phyloP scores from a whole-genome alignment of 108 stramenopile species.

The Licmophora abbreviata region DNA sequence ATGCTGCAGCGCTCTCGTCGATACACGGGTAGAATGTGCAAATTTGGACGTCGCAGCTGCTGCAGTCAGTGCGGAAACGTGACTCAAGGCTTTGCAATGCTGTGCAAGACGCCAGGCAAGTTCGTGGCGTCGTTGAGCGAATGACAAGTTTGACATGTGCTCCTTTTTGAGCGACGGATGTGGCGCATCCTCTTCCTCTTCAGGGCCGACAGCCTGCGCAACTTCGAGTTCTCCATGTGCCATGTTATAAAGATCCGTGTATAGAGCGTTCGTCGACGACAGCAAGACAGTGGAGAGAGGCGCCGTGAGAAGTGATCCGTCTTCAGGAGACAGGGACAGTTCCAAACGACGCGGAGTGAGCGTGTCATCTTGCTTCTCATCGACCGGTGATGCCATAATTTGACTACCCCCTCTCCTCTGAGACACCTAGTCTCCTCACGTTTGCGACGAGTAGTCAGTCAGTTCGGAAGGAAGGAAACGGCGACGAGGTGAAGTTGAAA shows the following conservation, averaged over 20 bases:
- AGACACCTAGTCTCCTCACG: too few relatives aligned
- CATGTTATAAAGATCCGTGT: constrained; percentile 71
- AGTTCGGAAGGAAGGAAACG: too few relatives aligned
- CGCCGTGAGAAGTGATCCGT: constrained; percentile 70
- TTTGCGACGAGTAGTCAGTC: too few relatives aligned
- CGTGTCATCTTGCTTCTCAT: too few relatives aligned
- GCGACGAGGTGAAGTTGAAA: too few relatives aligned
- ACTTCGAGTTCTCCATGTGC: constrained; percentile 64
- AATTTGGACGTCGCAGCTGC: constrained; percentile 25
- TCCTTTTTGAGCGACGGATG: constrained; percentile 22
- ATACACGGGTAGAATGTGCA: constrained; percentile 28
- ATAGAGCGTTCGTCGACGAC: constrained; percentile 68
- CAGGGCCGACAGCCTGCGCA: constrained; percentile 13
- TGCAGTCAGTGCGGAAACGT: constrained; percentile 61
- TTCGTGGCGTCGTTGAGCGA: constrained; percentile 81
- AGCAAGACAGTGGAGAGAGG: constrained; percentile 60
- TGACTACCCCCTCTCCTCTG: too few relatives aligned
- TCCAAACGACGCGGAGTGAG: constrained; percentile 40
- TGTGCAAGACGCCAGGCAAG: constrained; percentile 54
- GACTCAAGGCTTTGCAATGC: constrained; percentile 49
- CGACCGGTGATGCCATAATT: too few relatives aligned
- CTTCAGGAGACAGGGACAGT: constrained; percentile 46
- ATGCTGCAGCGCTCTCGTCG: constrained; percentile 43
- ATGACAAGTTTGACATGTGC: constrained; percentile 71
- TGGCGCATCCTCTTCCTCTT: constrained; percentile 4